Conservation (phyloP, 768 basidiomycete genomes). For the Rhizopogon vinicolor region DNA sequence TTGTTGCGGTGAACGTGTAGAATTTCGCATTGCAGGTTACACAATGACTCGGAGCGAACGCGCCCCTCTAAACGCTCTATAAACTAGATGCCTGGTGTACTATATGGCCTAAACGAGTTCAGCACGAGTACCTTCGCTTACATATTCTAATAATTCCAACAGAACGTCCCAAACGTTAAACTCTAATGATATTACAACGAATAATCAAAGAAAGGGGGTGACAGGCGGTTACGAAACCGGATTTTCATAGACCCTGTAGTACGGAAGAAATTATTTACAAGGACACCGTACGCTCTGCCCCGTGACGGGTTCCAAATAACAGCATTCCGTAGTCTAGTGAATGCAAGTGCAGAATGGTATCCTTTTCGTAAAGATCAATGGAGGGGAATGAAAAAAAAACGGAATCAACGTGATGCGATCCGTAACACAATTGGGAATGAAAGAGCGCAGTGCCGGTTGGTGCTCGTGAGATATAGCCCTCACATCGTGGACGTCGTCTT, state of each 20-base stretch:
- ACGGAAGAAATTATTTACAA: conserved; percentile 1
- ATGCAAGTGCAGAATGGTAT: conserved; percentile 10
- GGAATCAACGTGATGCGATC: conserved; percentile 22
- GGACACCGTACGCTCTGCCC: conserved; percentile 3
- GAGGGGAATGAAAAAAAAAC: conserved; percentile 18
- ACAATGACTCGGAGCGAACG: no score
- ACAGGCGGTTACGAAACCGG: not conserved
- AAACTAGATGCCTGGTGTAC: no score
- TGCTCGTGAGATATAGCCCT: not conserved
- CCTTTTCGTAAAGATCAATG: conserved; percentile 8
- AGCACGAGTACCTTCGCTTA: no score
- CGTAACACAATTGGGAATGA: conserved; percentile 9
- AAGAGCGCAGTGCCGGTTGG: not conserved
- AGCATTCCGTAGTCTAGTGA: conserved; percentile 16
- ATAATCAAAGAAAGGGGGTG: not conserved
- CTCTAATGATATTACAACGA: not conserved
- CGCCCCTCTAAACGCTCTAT: no score
- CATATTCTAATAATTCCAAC: no score
- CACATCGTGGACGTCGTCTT: conserved; percentile 50
- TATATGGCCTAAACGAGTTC: no score
- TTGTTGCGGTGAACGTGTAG: no score
- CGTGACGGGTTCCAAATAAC: not conserved
- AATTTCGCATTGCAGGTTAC: no score
- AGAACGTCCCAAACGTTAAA: no score
- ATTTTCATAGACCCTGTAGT: not conserved